Percentiles rank a stretch among this genome's conserved stretches.
Conservation (phyloP, 805 yeast genomes). For the Nakazawaea pomicola region DNA sequence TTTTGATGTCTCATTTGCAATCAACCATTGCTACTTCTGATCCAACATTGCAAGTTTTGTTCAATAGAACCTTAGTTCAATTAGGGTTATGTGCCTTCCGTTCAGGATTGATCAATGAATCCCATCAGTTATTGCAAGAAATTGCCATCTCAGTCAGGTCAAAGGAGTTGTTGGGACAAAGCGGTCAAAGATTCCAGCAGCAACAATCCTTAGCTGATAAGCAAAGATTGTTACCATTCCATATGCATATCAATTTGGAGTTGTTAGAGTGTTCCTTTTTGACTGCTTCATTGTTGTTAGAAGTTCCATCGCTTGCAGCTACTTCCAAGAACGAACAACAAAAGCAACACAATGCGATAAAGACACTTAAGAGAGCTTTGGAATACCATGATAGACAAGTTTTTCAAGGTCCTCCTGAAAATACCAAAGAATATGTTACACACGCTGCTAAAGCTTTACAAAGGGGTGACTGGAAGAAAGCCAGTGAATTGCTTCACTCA, state of each 20-base stretch:
- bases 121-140: conserved; percentile 84
- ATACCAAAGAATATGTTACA: conserved; percentile 88
- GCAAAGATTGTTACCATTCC: conserved; percentile 91
- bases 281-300: conserved; percentile 84
- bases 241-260: conserved; percentile 96
- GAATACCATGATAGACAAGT: conserved; percentile 93
- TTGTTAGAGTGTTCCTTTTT: conserved; percentile 89
- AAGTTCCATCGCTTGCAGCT: conserved; percentile 86
- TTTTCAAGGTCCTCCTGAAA: conserved; percentile 97
- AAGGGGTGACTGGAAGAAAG: conserved; percentile 83
- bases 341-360: conserved; percentile 42
- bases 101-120: conserved; percentile 76
- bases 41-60: conserved; percentile 80
- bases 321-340: conserved; percentile 58
- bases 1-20: conserved; percentile 82
- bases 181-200: conserved; percentile 62
- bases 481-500: conserved; percentile 64
- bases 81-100: conserved; percentile 95
- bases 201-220: conserved; percentile 47
- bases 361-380: conserved; percentile 84
- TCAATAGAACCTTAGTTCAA: conserved; percentile 94
- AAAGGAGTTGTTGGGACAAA: conserved; percentile 93
- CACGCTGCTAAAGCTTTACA: conserved; percentile 87
- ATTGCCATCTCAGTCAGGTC: conserved; percentile 80
- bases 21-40: conserved; percentile 80